Percentiles rank a stretch among this genome's conserved stretches.
Conservation (phyloP, 441 rosid species). For the Mallotus repandus region DNA sequence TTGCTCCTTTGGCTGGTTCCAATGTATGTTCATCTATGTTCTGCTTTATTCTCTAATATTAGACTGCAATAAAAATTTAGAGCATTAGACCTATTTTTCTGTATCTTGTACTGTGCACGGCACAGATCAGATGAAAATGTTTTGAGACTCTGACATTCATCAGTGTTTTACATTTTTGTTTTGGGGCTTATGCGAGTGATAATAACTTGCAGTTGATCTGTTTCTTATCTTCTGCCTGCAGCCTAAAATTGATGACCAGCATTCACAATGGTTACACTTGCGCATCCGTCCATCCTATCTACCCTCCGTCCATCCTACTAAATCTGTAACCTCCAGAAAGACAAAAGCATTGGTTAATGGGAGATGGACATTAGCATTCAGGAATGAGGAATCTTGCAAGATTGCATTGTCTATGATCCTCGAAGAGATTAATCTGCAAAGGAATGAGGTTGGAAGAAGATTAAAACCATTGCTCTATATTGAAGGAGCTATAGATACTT, state of each 20-base stretch:
- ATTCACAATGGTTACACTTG: constrained; percentile 84
- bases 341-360: constrained; percentile 85
- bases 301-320: constrained; percentile 61
- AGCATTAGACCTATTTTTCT: neutral
- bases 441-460: constrained; percentile 70
- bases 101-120: neutral
- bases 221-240: constrained; percentile 31
- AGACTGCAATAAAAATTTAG: neutral
- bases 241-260: constrained; percentile 88
- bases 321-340: constrained; percentile 40
- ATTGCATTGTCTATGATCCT: constrained; percentile 67
- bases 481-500: constrained; percentile 42
- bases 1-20: constrained; percentile 87
- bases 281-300: constrained; percentile 82
- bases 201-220: neutral
- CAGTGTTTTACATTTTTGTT: constrained; percentile 4
- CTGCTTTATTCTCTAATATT: constrained; percentile 2
- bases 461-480: constrained; percentile 61
- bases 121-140: neutral
- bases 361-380: constrained; percentile 93
- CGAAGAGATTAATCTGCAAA: constrained; percentile 60
- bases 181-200: neutral
- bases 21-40: constrained; percentile 42
- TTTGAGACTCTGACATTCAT: neutral
- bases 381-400: constrained; percentile 74